phyloP scores from a whole-genome alignment of 2,329 filamentous ascomycete species.

The Plectosphaerella plurivora region DNA sequence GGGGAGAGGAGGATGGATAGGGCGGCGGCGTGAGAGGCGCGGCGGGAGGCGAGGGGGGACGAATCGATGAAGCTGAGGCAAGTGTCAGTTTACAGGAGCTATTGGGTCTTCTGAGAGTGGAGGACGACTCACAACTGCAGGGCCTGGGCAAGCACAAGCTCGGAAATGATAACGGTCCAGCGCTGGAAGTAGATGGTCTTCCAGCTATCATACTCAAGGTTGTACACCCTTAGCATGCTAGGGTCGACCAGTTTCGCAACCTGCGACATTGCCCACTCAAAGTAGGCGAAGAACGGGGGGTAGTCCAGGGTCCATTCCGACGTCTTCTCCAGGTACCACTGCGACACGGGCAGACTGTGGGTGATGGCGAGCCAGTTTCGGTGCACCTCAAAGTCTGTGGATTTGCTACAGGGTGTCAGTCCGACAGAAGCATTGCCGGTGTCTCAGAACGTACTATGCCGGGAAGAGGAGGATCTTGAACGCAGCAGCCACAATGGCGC shows the following conservation, averaged over 20 bases:
- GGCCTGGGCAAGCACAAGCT: conserved; percentile 79
- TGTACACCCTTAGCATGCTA: conserved; percentile 75
- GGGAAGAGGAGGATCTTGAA: conserved; percentile 92
- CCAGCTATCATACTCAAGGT: conserved; percentile 85
- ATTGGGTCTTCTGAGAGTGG: not conserved
- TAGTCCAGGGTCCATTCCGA: conserved; percentile 99
- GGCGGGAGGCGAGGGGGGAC: conserved; percentile 59
- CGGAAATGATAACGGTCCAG: conserved; percentile 78
- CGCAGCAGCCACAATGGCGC: conserved; percentile 78
- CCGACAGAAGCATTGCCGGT: not conserved
- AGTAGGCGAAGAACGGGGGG: conserved; percentile 95
- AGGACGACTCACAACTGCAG: conserved; percentile 58
- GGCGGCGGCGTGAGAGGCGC: conserved; percentile 77
- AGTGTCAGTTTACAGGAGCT: not conserved
- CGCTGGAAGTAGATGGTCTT: conserved; percentile 92
- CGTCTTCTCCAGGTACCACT: conserved; percentile 97
- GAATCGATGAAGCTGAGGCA: conserved; percentile 66
- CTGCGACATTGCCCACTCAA: conserved; percentile 90
- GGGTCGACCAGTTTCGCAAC: conserved; percentile 73
- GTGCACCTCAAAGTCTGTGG: conserved; percentile 98
- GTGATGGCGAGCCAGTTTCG: conserved; percentile 98
- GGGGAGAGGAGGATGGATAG: conserved; percentile 89
- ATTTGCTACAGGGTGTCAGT: conserved; percentile 63
- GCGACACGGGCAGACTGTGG: conserved; percentile 75
- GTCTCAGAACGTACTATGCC: conserved; percentile 69